These are phyloP conservation scores for Penicillium hesseltinei DNA, from an alignment of 2,329 filamentous ascomycete genomes.

Conservation along the genomic window DNA sequence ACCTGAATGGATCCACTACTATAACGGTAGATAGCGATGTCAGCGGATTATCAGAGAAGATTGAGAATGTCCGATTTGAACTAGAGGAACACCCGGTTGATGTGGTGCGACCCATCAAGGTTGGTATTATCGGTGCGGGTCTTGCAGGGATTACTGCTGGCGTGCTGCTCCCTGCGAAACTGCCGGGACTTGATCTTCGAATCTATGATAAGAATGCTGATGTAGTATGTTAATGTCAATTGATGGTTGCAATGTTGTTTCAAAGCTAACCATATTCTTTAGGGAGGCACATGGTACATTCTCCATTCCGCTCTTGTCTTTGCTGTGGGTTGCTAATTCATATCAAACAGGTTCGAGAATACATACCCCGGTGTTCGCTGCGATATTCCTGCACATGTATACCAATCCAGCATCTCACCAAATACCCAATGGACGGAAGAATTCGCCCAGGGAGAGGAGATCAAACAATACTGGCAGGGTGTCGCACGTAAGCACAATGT, in stretches of 20 bases:
- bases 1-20: background rate
- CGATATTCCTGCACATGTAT: conserved; percentile 68
- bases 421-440: conserved; percentile 68
- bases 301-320: background rate
- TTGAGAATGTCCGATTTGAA: conserved; percentile 27
- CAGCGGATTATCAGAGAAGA: background rate
- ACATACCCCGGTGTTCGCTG: conserved; percentile 65
- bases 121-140: conserved; percentile 64
- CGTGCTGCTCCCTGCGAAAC: conserved; percentile 64
- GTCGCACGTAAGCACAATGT: conserved; percentile 64
- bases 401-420: conserved; percentile 66
- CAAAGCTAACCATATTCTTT: background rate
- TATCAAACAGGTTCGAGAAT: conserved; percentile 40
- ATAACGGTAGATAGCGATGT: conserved; percentile 13
- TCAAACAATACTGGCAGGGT: conserved; percentile 64
- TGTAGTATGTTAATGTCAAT: conserved; percentile 51
- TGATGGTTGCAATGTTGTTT: too few species aligned
- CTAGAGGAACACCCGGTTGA: conserved; percentile 50
- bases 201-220: conserved; percentile 69
- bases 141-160: conserved; percentile 64
- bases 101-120: conserved; percentile 50
- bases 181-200: conserved; percentile 64
- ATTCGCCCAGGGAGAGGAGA: conserved; percentile 66
- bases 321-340: conserved; percentile 11
- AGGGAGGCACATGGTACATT: conserved; percentile 48